Base-by-base conservation (phyloP, 495 filamentous ascomycete genomes). In the Podospora comata region DNA sequence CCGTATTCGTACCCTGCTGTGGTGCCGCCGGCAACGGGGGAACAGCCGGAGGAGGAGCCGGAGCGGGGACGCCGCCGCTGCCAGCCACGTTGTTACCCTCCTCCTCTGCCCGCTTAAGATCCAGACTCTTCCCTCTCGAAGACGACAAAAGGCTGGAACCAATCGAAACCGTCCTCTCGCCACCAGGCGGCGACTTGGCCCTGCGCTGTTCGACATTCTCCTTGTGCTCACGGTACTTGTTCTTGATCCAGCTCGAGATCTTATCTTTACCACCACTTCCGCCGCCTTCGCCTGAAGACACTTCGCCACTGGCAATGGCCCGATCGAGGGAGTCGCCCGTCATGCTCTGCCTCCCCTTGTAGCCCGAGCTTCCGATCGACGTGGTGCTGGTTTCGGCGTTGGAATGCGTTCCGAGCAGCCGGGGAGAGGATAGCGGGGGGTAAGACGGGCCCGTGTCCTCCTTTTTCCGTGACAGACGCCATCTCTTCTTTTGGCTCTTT, bases 161-260 rank as follows among this genome's bases (percentile, higher is more conserved):
- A 9, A 73, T 20, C 34, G 64, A 71, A 20, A 27, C 72, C 58
- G 59, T 73, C 19, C 75, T 70, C 11, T 82, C 78, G 20, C 74
- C 76, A 32, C 23, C 59, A 5, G 82, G 80, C 18, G 82, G 82
- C 20, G 80, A 83, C 68, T 82, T 85, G 67, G 74, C 79, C 60
- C 79, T 75, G 69, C 79, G 72, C 61, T 91, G 89, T 75, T 89
- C 87, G 2, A 78, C 84, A 9, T 85, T 87, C 68, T 92, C 90
- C 68, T 89, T 92, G 28, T 88, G 86, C 71, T 93, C 91, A 19
- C 89, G 85, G 55, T 95, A 87, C 79, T 95, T 96, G 69, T 88
- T 89, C 74, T 91, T 91, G 70, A 97, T 86, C 86, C 94, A 96
- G 18, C 87, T 89, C 61, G 96, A 84, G 5, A 92, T 84, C n/a